Evolutionary conservation across 2,329 filamentous ascomycete species (phyloP), one percentile per base, ranked within the genome.

Genomic region (Rhynchosporium graminicola): DNA sequence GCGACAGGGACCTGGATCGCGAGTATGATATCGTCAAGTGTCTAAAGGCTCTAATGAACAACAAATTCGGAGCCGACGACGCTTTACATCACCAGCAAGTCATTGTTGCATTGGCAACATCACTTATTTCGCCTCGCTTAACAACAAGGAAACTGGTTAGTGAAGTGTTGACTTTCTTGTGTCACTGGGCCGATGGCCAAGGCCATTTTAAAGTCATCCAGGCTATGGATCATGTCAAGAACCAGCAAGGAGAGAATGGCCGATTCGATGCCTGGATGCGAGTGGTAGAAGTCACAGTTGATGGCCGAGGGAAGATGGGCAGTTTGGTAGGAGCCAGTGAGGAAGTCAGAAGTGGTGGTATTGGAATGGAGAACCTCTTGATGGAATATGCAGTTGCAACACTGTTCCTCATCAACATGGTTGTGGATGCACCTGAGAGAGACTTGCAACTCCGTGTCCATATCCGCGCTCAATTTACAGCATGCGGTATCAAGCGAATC

Each of bases 341-440:
- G 72, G 95, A 99, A 79, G 88, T 97, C 63, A 89, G 95, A 70
- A 97, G 91, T 72, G 95, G 95, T 68, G 95, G 95, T 67, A 96
- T 97, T 73, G 95, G 95, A 75, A 97, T 98, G 88, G 95, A 99
- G 83, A 98, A 98, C 77, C 81, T 97, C 72, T 83, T 99, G 59
- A 98, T 99, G 95, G 95, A 99, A 82, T 99, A 99, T 74, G 94
- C 93, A 45, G 91, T 98, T 55, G 91, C 94, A 40, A 96, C 93
- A 1, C 84, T 99, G 72, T 92, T 98, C 74, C 83, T 99, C 73
- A 87, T 98, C 81, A 99, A 98, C 79, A 96, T 96, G 89, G 85
- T 98, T 70, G 87, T 99, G 65, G 95, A 98, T 77, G 91, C 92
- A 3, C 90, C 93, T 0, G 90, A 96, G 73, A 85, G 86, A 70